Base-by-base conservation (phyloP, 2,329 filamentous ascomycete species). In the Colletotrichum musae region DNA sequence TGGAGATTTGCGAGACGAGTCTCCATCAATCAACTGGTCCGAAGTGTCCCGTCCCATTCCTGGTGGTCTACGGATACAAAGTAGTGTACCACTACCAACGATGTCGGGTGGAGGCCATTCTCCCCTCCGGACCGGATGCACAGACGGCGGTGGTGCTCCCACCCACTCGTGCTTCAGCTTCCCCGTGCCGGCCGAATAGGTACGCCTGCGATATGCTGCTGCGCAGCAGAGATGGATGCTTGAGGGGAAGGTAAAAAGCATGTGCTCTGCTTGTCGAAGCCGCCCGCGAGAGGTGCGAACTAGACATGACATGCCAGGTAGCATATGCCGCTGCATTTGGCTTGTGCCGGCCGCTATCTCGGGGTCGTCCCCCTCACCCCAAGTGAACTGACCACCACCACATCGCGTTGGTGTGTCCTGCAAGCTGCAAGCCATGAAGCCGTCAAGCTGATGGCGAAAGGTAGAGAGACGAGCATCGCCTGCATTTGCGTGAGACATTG, bases 391-490 rank as follows among this genome's bases (percentile, higher is more conserved):
- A 50, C 47, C 47, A 59, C 56, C 58, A 56, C 56, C 51, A 66
- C 41, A 61, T 66, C 56, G 18, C 47, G 36, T 45, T 52, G 66
- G 66, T 52, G 36, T 57, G 52, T 59, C 41, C 58, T 70, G 68
- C 64, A 67, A 26, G 52, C 64, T 64, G 64, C 64, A 68, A 70
- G 68, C 68, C 64, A 68, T 68, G 58, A 59, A 70, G 53, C 68
- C 47, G 39, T 51, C 47, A 50, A 62, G 47, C 39, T 63, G 58
- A 50, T 64, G 18, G 39, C 18, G 48, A 10, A 52, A 39, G 5
- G n/a, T 26, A 13, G 36, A 24, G 18, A 39, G 5, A n/a, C 28
- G 52, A 47, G 57, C 68, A 64, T n/a, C 54, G 59, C 21, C 47
- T 70, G 58, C 58, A 68, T 50, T 67, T 51, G 62, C 36, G 50